Evolutionary conservation across 2,329 filamentous ascomycete genomes (phyloP).

Genomic region (Cryphonectria naterciae): DNA sequence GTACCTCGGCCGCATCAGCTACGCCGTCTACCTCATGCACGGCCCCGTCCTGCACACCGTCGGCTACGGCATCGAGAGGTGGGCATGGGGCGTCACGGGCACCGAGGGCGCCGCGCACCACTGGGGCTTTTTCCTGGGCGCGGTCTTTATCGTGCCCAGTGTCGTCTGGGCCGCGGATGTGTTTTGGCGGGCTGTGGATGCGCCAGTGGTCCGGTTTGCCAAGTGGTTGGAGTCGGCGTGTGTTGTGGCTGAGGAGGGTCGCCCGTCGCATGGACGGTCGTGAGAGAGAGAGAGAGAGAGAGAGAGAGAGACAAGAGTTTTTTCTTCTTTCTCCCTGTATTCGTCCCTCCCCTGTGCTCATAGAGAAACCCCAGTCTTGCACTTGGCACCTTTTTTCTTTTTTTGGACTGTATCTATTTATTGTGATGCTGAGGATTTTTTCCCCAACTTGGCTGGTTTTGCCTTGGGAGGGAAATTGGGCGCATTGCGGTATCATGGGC

Average conservation of each 20-base stretch:
- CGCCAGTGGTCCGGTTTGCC: slow-evolving; percentile 58
- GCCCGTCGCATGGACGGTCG: neutral
- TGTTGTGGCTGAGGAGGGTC: slow-evolving; percentile 31
- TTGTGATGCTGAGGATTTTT: neutral
- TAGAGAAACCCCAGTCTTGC: neutral
- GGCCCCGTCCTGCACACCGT: slow-evolving; percentile 57
- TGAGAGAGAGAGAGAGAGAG: neutral
- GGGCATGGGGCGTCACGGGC: slow-evolving; percentile 53
- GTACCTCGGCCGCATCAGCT: slow-evolving; percentile 65
- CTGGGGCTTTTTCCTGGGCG: slow-evolving; percentile 51
- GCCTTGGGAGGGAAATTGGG: neutral
- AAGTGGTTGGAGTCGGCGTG: slow-evolving; percentile 58
- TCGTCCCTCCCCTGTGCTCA: too few relatives aligned
- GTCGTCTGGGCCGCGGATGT: slow-evolving; percentile 60
- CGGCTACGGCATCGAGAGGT: slow-evolving; percentile 56
- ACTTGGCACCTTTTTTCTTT: too few relatives aligned
- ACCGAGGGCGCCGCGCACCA: slow-evolving; percentile 50
- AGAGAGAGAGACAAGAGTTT: neutral
- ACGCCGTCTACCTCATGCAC: slow-evolving; percentile 65
- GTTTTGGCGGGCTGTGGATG: slow-evolving; percentile 60
- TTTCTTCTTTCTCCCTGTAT: too few relatives aligned
- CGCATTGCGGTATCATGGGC: neutral
- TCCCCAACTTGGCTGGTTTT: too few relatives aligned
- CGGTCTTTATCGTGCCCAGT: slow-evolving; percentile 52
- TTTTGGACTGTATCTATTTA: too few relatives aligned